Percentiles rank a stretch among this genome's conserved stretches.
Conservation (phyloP, 768 basidiomycete genomes). For the Termitomyces sp. region DNA sequence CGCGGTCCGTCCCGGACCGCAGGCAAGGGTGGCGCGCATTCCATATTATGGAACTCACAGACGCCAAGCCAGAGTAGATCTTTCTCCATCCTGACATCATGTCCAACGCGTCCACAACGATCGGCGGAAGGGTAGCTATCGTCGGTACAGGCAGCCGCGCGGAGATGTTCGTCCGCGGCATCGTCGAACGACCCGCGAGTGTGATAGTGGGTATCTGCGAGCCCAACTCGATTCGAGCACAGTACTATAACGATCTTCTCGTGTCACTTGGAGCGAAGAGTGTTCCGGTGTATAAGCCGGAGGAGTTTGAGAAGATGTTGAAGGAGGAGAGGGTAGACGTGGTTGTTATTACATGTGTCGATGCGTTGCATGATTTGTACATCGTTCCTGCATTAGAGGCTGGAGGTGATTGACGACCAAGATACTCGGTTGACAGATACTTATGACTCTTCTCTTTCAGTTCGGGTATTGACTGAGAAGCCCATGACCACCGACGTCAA, state of each 20-base stretch:
- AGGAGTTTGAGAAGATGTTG: conserved; percentile 45
- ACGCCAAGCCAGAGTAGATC: background rate
- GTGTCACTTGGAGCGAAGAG: conserved; percentile 33
- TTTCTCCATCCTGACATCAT: conserved; percentile 13
- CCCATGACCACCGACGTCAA: conserved; percentile 52
- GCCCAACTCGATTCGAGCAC: conserved; percentile 43
- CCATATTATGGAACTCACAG: background rate
- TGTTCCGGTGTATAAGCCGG: conserved; percentile 40
- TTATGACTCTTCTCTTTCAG: conserved; percentile 17
- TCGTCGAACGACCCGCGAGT: conserved; percentile 41
- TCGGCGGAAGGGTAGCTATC: conserved; percentile 38
- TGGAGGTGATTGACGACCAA: conserved; percentile 29
- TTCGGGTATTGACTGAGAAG: conserved; percentile 52
- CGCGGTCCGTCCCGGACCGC: background rate
- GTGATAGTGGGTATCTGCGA: conserved; percentile 47
- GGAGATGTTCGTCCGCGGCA: conserved; percentile 46
- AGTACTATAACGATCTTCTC: conserved; percentile 43
- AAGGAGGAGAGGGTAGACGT: conserved; percentile 42
- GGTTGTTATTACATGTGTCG: conserved; percentile 50
- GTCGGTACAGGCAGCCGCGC: conserved; percentile 43
- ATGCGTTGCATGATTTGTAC: conserved; percentile 46
- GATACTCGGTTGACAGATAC: background rate
- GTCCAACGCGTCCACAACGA: conserved; percentile 21
- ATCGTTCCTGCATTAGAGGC: conserved; percentile 43
- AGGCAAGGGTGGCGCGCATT: background rate